Base-by-base conservation (phyloP, 768 basidiomycete genomes). In the Xerocomus spinulosus region DNA sequence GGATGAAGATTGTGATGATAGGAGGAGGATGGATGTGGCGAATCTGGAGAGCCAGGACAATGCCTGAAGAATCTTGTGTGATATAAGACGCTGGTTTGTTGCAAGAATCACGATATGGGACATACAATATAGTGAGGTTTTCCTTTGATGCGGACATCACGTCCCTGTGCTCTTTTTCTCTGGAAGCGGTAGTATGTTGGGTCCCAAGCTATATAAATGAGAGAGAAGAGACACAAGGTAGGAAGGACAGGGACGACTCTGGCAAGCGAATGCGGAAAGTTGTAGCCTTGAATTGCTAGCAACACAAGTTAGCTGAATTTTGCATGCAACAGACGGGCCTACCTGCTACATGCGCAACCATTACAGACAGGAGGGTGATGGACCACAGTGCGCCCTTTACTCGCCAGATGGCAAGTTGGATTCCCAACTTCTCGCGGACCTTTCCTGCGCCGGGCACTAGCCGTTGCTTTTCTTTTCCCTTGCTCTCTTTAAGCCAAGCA, bases 161-260 rank as follows among this genome's bases (percentile, higher is more conserved):
- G 79, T 2, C 88, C 86, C 70, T 90, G 87, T 34, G 77, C 69
- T 55, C 79, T 76, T 12, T 83, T 81, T 54, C 70, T 75, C 53
- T 75, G 75, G 45, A 79, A 69, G 9, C 77, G 70, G 20, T 76
- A 67, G 64, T 91, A 92, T 17, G 86, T 87, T 12, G 90, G 92
- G 61, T 95, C 83, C 92, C 92, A 95, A 2, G 76, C 80, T 1
- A 82, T 81, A 85, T 92, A 94, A 6, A 85, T 58, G 14, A 92
- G 59, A 17, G 91, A 91, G 14, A 79, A 10, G 1, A 82, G 36
- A 24, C 73, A 67, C 17, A 87, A 36, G 4, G 72, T 24, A 3
- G 87, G 82, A 42, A 85, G 68, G 5, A 62, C 51, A 9, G 77
- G 76, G 42, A 66, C 57, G 32, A 70, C 37, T 28, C 62, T 38